These are phyloP conservation scores for Vigna mungo DNA, from an alignment of 306 rosid genomes.

Conservation along the genomic window DNA sequence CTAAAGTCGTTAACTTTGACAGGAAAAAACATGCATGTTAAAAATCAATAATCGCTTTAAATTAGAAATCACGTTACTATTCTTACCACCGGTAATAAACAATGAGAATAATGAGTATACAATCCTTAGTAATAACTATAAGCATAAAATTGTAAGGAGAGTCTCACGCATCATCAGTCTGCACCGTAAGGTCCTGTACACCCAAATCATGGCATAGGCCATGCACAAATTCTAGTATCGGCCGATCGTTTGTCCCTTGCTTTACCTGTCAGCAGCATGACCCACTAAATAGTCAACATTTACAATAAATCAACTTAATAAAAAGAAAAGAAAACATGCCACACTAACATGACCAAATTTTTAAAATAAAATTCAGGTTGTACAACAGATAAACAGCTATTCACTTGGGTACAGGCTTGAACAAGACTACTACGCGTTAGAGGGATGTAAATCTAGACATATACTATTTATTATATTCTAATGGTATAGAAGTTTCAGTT, in stretches of 20 bases:
- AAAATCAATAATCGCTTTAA: slow-evolving; percentile 25
- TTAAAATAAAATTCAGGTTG: slow-evolving; percentile 26
- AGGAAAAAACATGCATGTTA: not conserved
- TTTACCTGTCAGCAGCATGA: slow-evolving; percentile 62
- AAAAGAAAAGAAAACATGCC: not conserved
- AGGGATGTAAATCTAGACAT: not conserved
- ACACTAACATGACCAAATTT: not conserved
- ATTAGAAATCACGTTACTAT: slow-evolving; percentile 22
- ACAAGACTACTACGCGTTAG: not conserved
- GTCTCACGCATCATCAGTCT: slow-evolving; percentile 63
- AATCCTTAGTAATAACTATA: slow-evolving; percentile 17
- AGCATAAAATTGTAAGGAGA: slow-evolving; percentile 29
- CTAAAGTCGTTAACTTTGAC: not conserved
- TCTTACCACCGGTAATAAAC: slow-evolving; percentile 8
- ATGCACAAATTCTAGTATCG: slow-evolving; percentile 78
- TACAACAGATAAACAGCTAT: not conserved
- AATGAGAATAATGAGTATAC: slow-evolving; percentile 32
- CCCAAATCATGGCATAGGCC: slow-evolving; percentile 92
- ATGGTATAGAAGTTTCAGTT: slow-evolving; percentile 1
- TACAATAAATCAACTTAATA: slow-evolving; percentile 2
- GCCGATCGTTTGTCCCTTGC: slow-evolving; percentile 71
- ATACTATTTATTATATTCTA: not conserved
- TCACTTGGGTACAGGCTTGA: not conserved
- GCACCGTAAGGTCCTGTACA: slow-evolving; percentile 84
- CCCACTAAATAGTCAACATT: slow-evolving; percentile 40